phyloP scores from a whole-genome alignment of 2,329 filamentous ascomycete genomes.

The Cladosporium sp. region DNA sequence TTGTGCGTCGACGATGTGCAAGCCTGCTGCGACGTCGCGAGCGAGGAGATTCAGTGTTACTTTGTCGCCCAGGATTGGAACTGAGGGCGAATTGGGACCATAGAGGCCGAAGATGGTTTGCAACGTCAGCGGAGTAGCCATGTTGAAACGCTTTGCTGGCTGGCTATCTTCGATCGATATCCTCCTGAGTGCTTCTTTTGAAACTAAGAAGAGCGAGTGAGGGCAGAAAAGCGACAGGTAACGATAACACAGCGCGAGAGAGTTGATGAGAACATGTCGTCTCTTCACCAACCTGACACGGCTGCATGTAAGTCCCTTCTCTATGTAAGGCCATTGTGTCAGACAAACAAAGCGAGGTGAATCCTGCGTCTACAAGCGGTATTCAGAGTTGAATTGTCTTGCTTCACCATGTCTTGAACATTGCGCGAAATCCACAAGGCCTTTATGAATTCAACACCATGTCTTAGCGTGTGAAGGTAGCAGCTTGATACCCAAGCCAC shows the following conservation, averaged over 20 bases:
- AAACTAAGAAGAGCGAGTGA: neutral
- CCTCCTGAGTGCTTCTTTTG: neutral
- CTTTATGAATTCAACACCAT: neutral
- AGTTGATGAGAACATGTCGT: too few relatives aligned
- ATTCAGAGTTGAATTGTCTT: neutral
- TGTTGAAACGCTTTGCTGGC: neutral
- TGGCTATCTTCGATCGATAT: too few relatives aligned
- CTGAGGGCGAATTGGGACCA: neutral
- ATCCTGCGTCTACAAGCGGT: neutral
- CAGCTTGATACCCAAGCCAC: too few relatives aligned
- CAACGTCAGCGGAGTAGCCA: neutral
- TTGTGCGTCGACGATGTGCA: neutral
- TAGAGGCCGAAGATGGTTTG: neutral
- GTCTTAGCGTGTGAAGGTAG: too few relatives aligned
- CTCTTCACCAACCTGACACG: too few relatives aligned
- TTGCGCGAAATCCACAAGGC: neutral
- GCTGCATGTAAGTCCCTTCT: neutral
- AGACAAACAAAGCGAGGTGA: conserved; percentile 4
- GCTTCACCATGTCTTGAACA: neutral
- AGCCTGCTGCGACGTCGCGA: neutral
- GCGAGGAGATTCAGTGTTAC: neutral
- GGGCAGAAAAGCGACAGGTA: too few relatives aligned
- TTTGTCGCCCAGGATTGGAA: neutral
- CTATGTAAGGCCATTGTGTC: neutral
- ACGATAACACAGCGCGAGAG: too few relatives aligned